These are phyloP conservation scores for Parafenestella ontariensis DNA, from an alignment of 2,329 filamentous ascomycete species.

Conservation along the genomic window DNA sequence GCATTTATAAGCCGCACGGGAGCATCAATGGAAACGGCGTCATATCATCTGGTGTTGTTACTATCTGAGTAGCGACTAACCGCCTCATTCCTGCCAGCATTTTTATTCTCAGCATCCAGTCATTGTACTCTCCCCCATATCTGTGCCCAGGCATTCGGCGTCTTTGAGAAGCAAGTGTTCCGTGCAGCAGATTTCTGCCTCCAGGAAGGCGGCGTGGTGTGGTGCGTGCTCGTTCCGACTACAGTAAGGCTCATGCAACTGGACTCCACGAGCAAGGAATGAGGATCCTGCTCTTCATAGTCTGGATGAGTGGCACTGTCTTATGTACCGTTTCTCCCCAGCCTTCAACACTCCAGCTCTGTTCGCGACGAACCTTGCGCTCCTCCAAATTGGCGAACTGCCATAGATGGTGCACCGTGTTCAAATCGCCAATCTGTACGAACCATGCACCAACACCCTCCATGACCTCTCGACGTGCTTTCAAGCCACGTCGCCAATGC, in stretches of 20 bases:
- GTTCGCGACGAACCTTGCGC: constrained; percentile 84
- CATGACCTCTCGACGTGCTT: constrained; percentile 94
- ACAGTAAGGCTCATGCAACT: constrained; percentile 67
- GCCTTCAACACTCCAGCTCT: constrained; percentile 93
- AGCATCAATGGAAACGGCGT: background rate
- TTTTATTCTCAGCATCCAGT: background rate
- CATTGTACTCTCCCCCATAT: background rate
- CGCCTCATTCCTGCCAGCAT: background rate
- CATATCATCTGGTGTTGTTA: background rate
- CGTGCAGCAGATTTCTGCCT: background rate
- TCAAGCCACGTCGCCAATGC: constrained; percentile 92
- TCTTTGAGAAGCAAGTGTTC: background rate
- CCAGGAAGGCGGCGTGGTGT: background rate
- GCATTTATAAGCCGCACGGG: background rate
- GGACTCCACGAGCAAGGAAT: constrained; percentile 97
- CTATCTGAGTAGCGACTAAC: background rate
- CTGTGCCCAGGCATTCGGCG: background rate
- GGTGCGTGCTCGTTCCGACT: background rate
- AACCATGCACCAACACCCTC: constrained; percentile 99
- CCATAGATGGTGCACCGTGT: constrained; percentile 98
- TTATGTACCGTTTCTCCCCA: constrained; percentile 99
- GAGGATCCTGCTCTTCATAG: constrained; percentile 92
- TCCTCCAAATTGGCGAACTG: constrained; percentile 98
- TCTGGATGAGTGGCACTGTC: constrained; percentile 95
- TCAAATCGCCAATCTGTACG: constrained; percentile 95